Conservation (phyloP, 2,329 filamentous ascomycete genomes). For the Graphilbum fragrans region DNA sequence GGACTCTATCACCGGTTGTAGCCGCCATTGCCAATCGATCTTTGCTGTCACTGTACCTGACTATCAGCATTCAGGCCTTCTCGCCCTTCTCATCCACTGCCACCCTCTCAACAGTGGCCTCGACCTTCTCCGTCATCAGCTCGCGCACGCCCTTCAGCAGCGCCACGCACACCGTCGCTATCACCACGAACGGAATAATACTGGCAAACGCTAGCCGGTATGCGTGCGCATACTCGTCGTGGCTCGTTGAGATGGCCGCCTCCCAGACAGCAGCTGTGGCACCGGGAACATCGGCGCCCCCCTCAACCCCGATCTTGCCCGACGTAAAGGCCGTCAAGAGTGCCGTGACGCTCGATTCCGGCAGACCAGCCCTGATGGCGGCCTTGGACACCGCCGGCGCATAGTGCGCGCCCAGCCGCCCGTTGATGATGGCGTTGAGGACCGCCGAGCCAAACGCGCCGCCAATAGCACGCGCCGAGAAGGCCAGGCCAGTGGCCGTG, state of each 20-base stretch:
- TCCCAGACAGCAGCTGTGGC: conserved; percentile 24
- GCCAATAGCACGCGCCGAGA: conserved; percentile 38
- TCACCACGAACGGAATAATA: conserved; percentile 37
- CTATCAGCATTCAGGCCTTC: too few species aligned
- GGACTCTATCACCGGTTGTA: too few species aligned
- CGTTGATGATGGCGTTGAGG: conserved; percentile 37
- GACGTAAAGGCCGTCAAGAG: conserved; percentile 25
- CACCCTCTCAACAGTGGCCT: conserved; percentile 34
- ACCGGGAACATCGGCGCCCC: conserved; percentile 18
- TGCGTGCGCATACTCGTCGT: conserved; percentile 30
- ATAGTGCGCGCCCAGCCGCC: conserved; percentile 27
- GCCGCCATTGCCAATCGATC: too few species aligned
- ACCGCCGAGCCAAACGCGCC: conserved; percentile 41
- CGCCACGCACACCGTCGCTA: conserved; percentile 30
- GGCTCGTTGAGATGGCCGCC: conserved; percentile 26
- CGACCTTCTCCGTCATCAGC: conserved; percentile 40
- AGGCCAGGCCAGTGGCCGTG: conserved; percentile 39
- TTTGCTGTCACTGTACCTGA: too few species aligned
- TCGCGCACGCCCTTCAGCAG: conserved; percentile 34
- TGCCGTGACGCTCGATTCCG: conserved; percentile 20
- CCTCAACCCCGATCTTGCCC: conserved; percentile 16
- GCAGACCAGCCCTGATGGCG: conserved; percentile 29
- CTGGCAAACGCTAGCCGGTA: conserved; percentile 37
- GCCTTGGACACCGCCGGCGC: conserved; percentile 25
- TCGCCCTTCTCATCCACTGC: not conserved